phyloP scores from a whole-genome alignment of 164 flowering plant genomes.

The Echeveria elegans region DNA sequence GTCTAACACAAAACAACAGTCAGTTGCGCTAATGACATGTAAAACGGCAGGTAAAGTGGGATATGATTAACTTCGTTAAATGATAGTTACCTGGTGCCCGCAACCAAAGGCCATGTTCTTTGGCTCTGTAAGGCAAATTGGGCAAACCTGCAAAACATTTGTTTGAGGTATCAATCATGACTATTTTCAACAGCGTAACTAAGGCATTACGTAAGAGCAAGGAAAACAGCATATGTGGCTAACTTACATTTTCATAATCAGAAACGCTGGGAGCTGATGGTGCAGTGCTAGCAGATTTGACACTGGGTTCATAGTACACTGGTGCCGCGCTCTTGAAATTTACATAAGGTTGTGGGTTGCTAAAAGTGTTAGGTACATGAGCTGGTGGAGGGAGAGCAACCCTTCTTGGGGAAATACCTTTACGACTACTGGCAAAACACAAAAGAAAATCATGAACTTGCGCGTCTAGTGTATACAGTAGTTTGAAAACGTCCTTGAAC shows the following conservation, averaged over 20 bases:
- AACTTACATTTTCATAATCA: slow-evolving; percentile 27
- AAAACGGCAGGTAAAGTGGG: neutral
- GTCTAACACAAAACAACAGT: slow-evolving; percentile 20
- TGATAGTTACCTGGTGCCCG: slow-evolving; percentile 65
- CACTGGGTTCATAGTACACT: slow-evolving; percentile 16
- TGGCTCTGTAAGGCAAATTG: slow-evolving; percentile 50
- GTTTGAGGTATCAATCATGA: neutral
- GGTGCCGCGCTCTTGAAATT: slow-evolving; percentile 28
- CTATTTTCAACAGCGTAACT: neutral
- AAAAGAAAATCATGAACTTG: neutral
- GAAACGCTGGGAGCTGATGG: slow-evolving; percentile 41
- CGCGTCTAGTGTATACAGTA: neutral
- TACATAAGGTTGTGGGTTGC: slow-evolving; percentile 31
- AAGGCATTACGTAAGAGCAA: neutral
- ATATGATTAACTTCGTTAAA: neutral
- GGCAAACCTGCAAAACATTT: slow-evolving; percentile 46
- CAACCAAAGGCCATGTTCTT: slow-evolving; percentile 91
- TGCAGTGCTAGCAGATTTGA: slow-evolving; percentile 25
- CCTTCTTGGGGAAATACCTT: slow-evolving; percentile 39
- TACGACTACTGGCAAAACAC: slow-evolving; percentile 31
- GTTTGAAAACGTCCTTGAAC: neutral
- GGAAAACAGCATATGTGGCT: slow-evolving; percentile 28
- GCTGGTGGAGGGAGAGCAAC: slow-evolving; percentile 77
- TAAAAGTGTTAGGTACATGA: slow-evolving; percentile 21
- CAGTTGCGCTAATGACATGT: neutral